Evolutionary conservation across 305 asterid species (phyloP).

Genomic region (Fraxinus albicans): DNA sequence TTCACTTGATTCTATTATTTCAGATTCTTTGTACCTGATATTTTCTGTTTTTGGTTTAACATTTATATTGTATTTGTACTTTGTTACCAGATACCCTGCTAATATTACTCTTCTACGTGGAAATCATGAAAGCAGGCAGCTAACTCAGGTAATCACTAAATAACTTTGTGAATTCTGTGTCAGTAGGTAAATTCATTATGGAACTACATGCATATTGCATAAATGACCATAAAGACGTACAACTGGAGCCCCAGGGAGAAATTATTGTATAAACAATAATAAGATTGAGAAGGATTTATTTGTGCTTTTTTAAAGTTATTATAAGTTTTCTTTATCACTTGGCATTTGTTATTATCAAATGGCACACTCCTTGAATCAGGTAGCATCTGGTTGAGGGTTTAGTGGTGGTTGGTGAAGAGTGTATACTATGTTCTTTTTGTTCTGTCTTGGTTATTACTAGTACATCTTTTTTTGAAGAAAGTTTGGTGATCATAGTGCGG

Average conservation of each 20-base stretch:
- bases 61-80: slow-evolving; percentile 12
- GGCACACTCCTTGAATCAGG: background rate
- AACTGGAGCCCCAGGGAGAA: background rate
- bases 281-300: background rate
- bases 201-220: slow-evolving; percentile 6
- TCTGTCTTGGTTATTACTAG: background rate
- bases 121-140: slow-evolving; percentile 96
- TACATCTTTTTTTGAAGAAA: background rate
- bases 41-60: slow-evolving; percentile 20
- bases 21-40: slow-evolving; percentile 10
- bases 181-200: background rate
- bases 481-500: background rate
- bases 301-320: background rate
- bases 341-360: background rate
- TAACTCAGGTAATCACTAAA: slow-evolving; percentile 71
- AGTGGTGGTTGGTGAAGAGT: background rate
- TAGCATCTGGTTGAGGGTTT: background rate
- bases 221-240: background rate
- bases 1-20: slow-evolving; percentile 10
- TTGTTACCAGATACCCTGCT: slow-evolving; percentile 76
- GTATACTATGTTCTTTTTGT: background rate
- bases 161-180: background rate
- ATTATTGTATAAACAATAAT: background rate
- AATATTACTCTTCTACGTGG: slow-evolving; percentile 95
- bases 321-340: background rate